Evolutionary conservation across 768 basidiomycete species (phyloP).

Genomic region (Macrolepiota fuliginosa): DNA sequence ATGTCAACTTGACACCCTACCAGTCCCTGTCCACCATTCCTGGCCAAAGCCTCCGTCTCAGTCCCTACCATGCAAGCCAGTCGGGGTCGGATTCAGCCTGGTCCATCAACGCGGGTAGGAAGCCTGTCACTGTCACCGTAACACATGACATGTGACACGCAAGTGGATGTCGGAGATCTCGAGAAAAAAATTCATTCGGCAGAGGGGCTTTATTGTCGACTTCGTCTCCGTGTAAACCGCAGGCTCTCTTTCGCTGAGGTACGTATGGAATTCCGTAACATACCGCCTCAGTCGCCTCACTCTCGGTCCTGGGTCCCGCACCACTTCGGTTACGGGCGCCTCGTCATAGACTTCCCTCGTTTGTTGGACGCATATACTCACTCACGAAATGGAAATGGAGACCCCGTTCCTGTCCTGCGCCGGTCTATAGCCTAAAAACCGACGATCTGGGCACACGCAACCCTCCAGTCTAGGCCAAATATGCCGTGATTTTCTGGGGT

Average conservation of each 20-base stretch:
- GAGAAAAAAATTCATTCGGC: no score
- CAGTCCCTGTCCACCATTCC: no score
- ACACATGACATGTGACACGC: neutral
- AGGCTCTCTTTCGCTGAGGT: no score
- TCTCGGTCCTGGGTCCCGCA: neutral
- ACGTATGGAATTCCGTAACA: no score
- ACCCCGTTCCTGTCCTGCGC: neutral
- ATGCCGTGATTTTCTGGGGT: neutral
- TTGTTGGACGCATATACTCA: neutral
- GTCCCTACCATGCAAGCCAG: neutral
- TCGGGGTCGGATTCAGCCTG: conserved; percentile 13
- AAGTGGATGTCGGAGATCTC: neutral
- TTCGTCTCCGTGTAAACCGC: no score
- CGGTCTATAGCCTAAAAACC: neutral
- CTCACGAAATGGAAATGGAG: neutral
- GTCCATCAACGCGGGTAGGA: conserved; percentile 6
- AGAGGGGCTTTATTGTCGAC: no score
- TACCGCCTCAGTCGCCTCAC: no score
- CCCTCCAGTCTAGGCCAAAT: neutral
- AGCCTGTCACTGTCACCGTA: neutral
- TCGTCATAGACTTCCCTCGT: neutral
- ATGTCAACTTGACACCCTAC: neutral
- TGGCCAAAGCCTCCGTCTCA: neutral
- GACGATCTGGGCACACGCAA: neutral
- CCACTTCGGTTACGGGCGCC: neutral